Evolutionary conservation across 306 rosid genomes (phyloP).

Genomic region (Canavalia gladiata): DNA sequence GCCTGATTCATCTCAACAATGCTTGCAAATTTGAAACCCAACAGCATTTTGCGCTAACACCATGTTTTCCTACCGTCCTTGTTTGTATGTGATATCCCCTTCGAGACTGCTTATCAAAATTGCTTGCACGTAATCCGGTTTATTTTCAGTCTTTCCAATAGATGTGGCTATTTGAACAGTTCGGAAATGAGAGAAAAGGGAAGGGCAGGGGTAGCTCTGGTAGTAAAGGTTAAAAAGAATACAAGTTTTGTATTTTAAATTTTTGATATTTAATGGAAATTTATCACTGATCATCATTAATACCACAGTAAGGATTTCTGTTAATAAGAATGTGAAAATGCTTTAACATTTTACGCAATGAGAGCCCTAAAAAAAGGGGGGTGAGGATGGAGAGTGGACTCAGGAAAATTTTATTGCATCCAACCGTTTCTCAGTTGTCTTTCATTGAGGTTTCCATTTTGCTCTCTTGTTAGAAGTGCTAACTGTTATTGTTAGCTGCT

Average conservation of each 20-base stretch:
- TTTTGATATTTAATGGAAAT: not conserved
- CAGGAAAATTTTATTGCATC: not conserved
- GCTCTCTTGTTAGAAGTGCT: not conserved
- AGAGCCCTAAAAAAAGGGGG: not conserved
- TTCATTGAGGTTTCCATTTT: not conserved
- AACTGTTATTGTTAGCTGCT: not conserved
- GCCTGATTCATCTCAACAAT: not conserved
- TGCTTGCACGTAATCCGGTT: slow-evolving; percentile 2
- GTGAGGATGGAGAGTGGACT: not conserved
- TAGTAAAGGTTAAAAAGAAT: not conserved
- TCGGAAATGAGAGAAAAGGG: not conserved
- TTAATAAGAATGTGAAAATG: not conserved
- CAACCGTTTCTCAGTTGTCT: not conserved
- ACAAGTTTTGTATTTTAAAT: not conserved
- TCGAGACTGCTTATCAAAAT: slow-evolving; percentile 11
- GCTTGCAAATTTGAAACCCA: not conserved
- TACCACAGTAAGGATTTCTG: not conserved
- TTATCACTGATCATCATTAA: not conserved
- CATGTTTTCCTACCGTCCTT: not conserved
- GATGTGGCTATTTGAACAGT: not conserved
- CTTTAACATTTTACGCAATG: not conserved
- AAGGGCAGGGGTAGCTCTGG: too few species aligned
- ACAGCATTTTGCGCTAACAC: not conserved
- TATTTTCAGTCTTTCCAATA: not conserved
- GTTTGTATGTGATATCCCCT: not conserved